These are phyloP conservation scores for Plasmopara muralis DNA, from an alignment of 352 stramenopile species.

Conservation along the genomic window DNA sequence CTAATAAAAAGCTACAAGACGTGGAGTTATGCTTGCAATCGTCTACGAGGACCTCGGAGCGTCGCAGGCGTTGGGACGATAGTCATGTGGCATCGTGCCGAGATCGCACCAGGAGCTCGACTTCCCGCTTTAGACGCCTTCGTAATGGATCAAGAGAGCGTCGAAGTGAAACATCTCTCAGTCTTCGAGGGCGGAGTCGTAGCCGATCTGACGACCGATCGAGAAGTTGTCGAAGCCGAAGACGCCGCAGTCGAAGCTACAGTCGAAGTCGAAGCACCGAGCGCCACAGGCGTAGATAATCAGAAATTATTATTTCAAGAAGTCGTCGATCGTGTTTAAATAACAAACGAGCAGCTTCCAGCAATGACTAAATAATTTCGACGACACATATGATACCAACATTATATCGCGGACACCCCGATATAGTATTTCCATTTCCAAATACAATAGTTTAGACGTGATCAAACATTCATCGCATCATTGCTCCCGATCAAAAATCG, in stretches of 20 bases:
- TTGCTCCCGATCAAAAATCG: neutral
- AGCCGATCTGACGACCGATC: conserved; percentile 19
- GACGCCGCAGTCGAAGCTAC: conserved; percentile 13
- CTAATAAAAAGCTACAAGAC: neutral
- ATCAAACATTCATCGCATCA: neutral
- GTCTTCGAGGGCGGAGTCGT: conserved; percentile 13
- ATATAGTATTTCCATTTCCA: neutral
- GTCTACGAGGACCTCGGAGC: conserved; percentile 5
- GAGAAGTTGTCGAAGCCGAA: conserved; percentile 17
- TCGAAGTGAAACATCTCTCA: conserved; percentile 6
- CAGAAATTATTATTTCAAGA: neutral
- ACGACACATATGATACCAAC: neutral
- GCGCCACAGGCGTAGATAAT: conserved; percentile 10
- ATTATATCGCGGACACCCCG: neutral
- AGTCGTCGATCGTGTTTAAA: neutral
- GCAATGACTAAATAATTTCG: neutral
- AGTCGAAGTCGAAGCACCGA: conserved; percentile 23
- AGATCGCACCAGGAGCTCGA: conserved; percentile 8
- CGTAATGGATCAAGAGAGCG: conserved; percentile 13
- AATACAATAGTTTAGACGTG: neutral
- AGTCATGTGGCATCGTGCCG: conserved; percentile 4
- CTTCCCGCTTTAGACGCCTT: conserved; percentile 10
- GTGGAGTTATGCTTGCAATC: conserved; percentile 2
- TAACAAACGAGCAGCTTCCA: neutral
- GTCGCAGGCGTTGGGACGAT: conserved; percentile 23